These are phyloP conservation scores for Diplosphaera chodatii DNA, from an alignment of 139 green algal species.

Conservation along the genomic window DNA sequence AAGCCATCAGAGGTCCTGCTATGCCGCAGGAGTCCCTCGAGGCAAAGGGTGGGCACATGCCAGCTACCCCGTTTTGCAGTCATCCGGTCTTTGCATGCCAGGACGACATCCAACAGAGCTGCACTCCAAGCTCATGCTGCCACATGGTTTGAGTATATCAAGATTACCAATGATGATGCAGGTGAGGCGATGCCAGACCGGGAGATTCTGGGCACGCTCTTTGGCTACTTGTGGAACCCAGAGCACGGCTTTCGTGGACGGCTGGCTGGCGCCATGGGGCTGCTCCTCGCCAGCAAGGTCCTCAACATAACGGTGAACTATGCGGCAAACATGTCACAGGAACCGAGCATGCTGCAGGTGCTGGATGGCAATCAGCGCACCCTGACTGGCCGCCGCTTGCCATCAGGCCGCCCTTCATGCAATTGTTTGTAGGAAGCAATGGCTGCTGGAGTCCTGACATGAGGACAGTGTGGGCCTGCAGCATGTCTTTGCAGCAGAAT, in stretches of 20 bases:
- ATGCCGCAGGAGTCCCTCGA: not conserved
- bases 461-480: no score
- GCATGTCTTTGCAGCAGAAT: no score
- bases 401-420: no score
- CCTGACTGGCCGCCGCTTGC: no score
- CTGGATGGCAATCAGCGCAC: no score
- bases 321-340: not conserved
- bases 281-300: constrained; percentile 54
- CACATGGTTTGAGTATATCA: no score
- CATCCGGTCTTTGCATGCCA: no score
- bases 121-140: no score
- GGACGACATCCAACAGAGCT: no score
- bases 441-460: no score
- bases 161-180: not conserved
- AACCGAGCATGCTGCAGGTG: no score
- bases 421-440: no score
- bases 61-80: not conserved
- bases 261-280: constrained; percentile 44
- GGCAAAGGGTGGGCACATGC: not conserved
- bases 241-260: constrained; percentile 53
- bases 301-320: constrained; percentile 28
- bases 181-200: constrained; percentile 41
- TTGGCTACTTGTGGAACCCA: constrained; percentile 33
- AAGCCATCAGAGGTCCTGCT: not conserved
- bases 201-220: constrained; percentile 47